Conservation (phyloP, 768 basidiomycete species). For the Phylloporus arenicola region DNA sequence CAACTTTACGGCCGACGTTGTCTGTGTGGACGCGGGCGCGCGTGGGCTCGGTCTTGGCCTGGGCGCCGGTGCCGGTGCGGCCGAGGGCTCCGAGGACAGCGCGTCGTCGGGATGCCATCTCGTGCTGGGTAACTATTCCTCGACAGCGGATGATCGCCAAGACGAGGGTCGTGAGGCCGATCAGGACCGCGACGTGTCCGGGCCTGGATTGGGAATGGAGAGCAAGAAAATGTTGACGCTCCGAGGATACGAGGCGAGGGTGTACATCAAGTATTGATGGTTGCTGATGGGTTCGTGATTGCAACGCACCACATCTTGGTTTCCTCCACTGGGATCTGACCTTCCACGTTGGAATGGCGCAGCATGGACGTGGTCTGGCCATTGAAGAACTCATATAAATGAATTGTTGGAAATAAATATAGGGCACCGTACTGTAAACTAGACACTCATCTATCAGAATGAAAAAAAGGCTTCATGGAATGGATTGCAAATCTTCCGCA, state of each 20-base stretch:
- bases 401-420: background rate
- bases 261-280: conserved; percentile 1
- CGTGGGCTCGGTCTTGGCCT: no score
- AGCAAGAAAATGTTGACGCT: conserved; percentile 1
- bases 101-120: conserved; percentile 2
- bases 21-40: background rate
- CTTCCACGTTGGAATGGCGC: background rate
- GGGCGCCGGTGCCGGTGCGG: background rate
- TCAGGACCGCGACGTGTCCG: no score
- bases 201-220: background rate
- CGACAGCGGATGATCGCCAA: background rate
- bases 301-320: background rate
- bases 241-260: conserved; percentile 29
- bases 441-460: no score
- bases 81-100: background rate
- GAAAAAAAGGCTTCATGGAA: background rate
- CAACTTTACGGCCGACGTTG: conserved; percentile 28
- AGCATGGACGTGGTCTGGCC: background rate
- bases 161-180: no score
- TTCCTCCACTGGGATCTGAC: background rate
- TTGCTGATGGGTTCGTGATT: background rate
- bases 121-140: conserved; percentile 26
- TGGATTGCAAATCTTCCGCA: background rate
- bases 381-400: background rate
- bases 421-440: background rate